These are phyloP conservation scores for Rubroshorea leprosula DNA, from an alignment of 345 rosid species.

Conservation along the genomic window DNA sequence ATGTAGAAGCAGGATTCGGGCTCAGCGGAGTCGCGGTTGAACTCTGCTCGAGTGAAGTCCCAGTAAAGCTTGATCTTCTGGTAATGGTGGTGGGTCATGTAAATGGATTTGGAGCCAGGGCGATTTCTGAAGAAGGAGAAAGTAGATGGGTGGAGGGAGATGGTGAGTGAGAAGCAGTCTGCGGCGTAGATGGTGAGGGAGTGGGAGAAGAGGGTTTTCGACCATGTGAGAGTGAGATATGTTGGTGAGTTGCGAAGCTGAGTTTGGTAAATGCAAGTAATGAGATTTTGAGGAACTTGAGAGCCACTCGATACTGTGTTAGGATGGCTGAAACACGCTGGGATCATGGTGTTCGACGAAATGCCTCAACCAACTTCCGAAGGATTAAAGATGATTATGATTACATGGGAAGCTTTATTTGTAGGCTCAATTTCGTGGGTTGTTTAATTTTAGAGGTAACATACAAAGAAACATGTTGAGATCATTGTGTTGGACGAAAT, in stretches of 20 bases:
- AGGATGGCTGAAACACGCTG: constrained; percentile 45
- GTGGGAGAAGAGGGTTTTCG: constrained; percentile 39
- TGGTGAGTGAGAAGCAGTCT: constrained; percentile 42
- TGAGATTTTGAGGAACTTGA: constrained; percentile 41
- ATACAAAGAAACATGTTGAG: not conserved
- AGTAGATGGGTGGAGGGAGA: constrained; percentile 36
- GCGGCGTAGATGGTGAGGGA: constrained; percentile 42
- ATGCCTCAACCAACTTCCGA: constrained; percentile 4
- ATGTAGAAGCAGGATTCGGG: constrained; percentile 43
- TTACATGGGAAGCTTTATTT: constrained; percentile 11
- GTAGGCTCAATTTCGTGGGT: not conserved
- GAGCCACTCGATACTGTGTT: constrained; percentile 24
- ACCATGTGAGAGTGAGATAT: constrained; percentile 47
- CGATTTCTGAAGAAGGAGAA: constrained; percentile 43
- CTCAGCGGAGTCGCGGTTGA: constrained; percentile 42
- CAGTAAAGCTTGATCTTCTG: constrained; percentile 46
- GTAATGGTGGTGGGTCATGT: constrained; percentile 31
- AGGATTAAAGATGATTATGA: not conserved
- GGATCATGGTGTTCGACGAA: constrained; percentile 36
- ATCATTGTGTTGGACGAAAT: not conserved
- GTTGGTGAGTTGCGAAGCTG: constrained; percentile 35
- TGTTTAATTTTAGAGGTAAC: not conserved
- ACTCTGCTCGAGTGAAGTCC: constrained; percentile 48
- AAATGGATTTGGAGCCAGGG: constrained; percentile 49
- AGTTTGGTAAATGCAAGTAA: constrained; percentile 42